Evolutionary conservation across 805 yeast genomes (phyloP).

Genomic region (Hanseniaspora guilliermondii): DNA sequence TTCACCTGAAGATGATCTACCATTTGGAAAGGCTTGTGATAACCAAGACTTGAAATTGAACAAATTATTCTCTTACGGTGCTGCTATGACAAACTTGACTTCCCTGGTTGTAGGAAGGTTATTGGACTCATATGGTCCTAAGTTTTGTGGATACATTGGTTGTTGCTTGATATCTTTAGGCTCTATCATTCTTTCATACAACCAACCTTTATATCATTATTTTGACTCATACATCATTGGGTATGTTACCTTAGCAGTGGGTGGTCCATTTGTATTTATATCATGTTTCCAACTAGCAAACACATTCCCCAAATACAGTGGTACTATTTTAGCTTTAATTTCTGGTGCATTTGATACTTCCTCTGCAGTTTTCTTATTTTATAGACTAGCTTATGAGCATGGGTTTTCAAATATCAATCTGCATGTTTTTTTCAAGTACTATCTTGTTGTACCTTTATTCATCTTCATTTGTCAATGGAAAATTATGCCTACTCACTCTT

Average conservation of each 20-base stretch:
- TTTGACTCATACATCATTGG: constrained; percentile 65
- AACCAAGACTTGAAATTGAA: constrained; percentile 78
- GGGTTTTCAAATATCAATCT: constrained; percentile 27
- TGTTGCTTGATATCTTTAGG: constrained; percentile 47
- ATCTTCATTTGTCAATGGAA: constrained; percentile 60
- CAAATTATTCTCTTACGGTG: constrained; percentile 71
- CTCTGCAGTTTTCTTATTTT: constrained; percentile 70
- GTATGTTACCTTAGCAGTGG: constrained; percentile 64
- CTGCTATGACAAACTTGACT: constrained; percentile 71
- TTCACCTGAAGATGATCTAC: constrained; percentile 19
- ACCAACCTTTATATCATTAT: constrained; percentile 9
- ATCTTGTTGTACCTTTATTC: constrained; percentile 65
- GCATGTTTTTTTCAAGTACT: constrained; percentile 49
- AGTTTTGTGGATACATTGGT: constrained; percentile 66
- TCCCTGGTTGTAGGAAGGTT: constrained; percentile 75
- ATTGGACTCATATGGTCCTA: constrained; percentile 70
- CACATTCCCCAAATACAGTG: constrained; percentile 70
- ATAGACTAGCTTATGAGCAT: constrained; percentile 51
- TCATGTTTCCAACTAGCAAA: constrained; percentile 84
- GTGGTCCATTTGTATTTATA: constrained; percentile 89
- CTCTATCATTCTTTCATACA: constrained; percentile 25
- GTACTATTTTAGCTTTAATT: constrained; percentile 63
- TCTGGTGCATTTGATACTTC: constrained; percentile 94
- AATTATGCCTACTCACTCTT: constrained; percentile 69
- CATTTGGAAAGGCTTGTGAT: constrained; percentile 35